A percentile compares a stretch with the other conserved stretches of the same genome.
Conservation (phyloP, 345 rosid genomes). For the Acer campestre region DNA sequence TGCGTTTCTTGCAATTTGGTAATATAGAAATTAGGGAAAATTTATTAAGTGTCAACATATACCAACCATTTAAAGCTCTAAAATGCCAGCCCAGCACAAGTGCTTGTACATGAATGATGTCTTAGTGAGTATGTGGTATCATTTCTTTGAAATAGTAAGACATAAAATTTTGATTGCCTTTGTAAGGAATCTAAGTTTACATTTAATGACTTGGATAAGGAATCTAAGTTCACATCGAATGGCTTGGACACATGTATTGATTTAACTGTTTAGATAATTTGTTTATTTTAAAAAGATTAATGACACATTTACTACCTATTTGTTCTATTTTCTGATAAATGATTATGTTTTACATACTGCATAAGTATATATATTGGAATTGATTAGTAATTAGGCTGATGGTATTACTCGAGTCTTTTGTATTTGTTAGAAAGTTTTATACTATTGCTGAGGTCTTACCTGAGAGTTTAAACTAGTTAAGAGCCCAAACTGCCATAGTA, state of each 20-base stretch:
- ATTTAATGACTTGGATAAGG: neutral
- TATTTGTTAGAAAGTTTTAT: neutral
- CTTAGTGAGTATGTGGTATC: neutral
- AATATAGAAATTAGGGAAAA: no score
- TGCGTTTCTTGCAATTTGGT: neutral
- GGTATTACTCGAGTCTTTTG: neutral
- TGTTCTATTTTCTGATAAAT: neutral
- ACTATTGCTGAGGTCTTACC: neutral
- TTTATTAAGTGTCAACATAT: neutral
- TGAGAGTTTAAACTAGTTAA: neutral
- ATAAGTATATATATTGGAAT: neutral
- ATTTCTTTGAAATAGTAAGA: neutral
- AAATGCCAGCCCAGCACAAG: neutral
- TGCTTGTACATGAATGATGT: neutral
- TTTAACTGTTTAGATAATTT: neutral
- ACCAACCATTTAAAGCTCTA: neutral
- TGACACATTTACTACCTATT: neutral
- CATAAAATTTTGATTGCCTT: neutral
- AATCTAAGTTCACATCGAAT: neutral
- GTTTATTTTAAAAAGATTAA: neutral
- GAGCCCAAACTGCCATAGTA: neutral
- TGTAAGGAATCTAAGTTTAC: neutral
- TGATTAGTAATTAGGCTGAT: constrained; percentile 4
- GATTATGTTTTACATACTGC: neutral
- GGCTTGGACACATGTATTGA: neutral